Evolutionary conservation across 2,329 filamentous ascomycete genomes (phyloP), one percentile per base, ranked within the genome.

Genomic region (Balansia obtecta): DNA sequence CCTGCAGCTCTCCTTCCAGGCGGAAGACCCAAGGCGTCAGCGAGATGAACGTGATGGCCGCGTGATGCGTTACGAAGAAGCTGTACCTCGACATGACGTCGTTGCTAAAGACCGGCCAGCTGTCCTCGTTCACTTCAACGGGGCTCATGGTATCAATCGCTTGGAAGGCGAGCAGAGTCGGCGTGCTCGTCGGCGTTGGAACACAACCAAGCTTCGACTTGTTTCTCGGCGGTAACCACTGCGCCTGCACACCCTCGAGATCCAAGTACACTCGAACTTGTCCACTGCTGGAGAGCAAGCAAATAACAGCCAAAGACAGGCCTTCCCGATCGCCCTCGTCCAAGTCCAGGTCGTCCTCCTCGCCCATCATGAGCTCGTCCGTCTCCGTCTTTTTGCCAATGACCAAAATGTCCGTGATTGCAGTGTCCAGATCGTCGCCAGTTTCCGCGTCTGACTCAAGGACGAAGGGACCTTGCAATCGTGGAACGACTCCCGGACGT

Each of bases 21-120:
- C 79, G 73, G 62, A 80, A 83, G 4, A 83, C 74, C 80, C 80
- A 84, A 1, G 79, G 72, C 1, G 75, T 67, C 34, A 84, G 68
- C 2, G 79, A 83, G 12, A 84, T 65, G 52, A 73, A 77, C 1
- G 75, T 80, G 56, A 84, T 76, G 52, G 76, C 78, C 5, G 73
- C 75, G 39, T 79, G 72, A 54, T 82, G 75, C 0, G 80, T 83
- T 49, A 84, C 68, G 54, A 76, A 83, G 56, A 84, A 80, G 13
- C 71, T 75, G 61, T 84, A 84, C 34, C 79, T 72, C 4, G 80
- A 83, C 40, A 73, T 76, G 50, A 76, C 73, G 55, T 84, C 80
- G 6, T 70, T 60, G 56, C 77, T 82, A 57, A 84, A 82, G 39
- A 80, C 72, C 6, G 80, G 80, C 80, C 80, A 84, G 55, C 71